Percentiles rank a stretch among this genome's conserved stretches.
phyloP scores from a whole-genome alignment of 2,329 filamentous ascomycete genomes.

The Thelonectria olida region DNA sequence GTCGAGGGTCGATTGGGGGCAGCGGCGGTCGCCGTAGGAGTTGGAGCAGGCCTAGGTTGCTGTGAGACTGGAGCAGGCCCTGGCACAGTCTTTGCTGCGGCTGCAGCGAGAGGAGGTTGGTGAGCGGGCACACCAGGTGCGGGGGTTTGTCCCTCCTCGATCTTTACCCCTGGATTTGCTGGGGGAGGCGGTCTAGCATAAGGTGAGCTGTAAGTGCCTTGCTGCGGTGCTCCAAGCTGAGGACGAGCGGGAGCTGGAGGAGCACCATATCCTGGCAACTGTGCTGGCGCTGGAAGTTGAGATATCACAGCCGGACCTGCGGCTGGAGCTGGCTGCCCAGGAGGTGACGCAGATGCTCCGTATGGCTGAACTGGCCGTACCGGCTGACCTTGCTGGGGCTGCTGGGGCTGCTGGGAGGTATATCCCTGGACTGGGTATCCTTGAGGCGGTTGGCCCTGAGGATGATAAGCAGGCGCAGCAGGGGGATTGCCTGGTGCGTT shows the following conservation, averaged over 20 bases:
- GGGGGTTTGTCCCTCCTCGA: conserved; percentile 39
- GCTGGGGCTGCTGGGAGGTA: conserved; percentile 30
- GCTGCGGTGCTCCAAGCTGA: conserved; percentile 43
- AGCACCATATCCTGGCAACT: conserved; percentile 47
- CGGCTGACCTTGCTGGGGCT: conserved; percentile 40
- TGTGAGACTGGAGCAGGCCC: conserved; percentile 26
- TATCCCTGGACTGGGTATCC: conserved; percentile 49
- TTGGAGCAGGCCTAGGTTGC: conserved; percentile 22
- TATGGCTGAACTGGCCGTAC: conserved; percentile 44
- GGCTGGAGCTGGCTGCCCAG: conserved; percentile 35
- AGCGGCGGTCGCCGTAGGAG: conserved; percentile 26
- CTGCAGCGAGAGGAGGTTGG: conserved; percentile 16
- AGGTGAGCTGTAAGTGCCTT: conserved; percentile 48
- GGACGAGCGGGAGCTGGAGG: conserved; percentile 48
- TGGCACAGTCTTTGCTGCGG: conserved; percentile 31
- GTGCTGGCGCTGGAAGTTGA: conserved; percentile 46
- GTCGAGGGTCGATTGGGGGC: conserved; percentile 36
- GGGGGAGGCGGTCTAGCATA: conserved; percentile 47
- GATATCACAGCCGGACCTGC: conserved; percentile 21
- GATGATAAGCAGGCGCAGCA: conserved; percentile 44
- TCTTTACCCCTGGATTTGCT: conserved; percentile 39
- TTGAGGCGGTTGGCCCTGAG: conserved; percentile 44
- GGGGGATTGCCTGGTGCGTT: conserved; percentile 47
- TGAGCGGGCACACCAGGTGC: conserved; percentile 23
- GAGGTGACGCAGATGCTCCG: conserved; percentile 40